Conservation (phyloP, 2,329 filamentous ascomycete genomes). For the Pseudofabraea citricarpa region DNA sequence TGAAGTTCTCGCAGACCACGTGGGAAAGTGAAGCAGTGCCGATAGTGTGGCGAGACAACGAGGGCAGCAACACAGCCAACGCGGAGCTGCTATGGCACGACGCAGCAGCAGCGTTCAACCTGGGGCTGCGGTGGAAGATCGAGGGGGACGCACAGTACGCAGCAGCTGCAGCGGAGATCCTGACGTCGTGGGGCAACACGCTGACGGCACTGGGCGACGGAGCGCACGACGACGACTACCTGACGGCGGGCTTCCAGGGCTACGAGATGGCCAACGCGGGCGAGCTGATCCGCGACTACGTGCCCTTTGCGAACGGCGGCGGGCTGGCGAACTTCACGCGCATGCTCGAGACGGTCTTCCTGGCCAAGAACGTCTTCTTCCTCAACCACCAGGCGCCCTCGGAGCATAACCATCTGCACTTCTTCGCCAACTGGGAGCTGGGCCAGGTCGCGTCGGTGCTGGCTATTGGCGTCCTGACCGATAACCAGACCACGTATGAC, state of each 20-base stretch:
- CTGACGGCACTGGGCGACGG: constrained; percentile 28
- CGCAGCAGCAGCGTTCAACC: constrained; percentile 31
- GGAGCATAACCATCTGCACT: constrained; percentile 5
- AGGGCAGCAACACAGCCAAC: constrained; percentile 21
- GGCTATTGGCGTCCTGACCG: constrained; percentile 36
- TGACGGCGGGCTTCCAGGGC: constrained; percentile 37
- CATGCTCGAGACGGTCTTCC: neutral
- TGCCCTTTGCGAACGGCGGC: no score
- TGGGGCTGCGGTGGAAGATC: constrained; percentile 35
- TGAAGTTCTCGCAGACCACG: neutral
- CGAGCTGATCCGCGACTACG: constrained; percentile 34
- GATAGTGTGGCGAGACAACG: neutral
- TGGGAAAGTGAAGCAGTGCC: neutral
- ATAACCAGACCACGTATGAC: constrained; percentile 35
- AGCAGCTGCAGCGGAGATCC: constrained; percentile 29
- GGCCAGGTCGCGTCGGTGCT: constrained; percentile 36
- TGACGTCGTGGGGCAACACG: constrained; percentile 11
- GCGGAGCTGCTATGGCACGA: constrained; percentile 29
- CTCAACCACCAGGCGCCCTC: constrained; percentile 16
- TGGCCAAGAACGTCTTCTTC: neutral
- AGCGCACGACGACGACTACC: constrained; percentile 32
- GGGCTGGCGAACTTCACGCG: constrained; percentile 17
- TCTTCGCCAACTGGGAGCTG: constrained; percentile 33
- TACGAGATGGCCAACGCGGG: constrained; percentile 41
- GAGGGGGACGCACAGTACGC: constrained; percentile 30